Evolutionary conservation across 805 yeast species (phyloP), one percentile per base, ranked within the genome.

Genomic region (Candida nanaspora): DNA sequence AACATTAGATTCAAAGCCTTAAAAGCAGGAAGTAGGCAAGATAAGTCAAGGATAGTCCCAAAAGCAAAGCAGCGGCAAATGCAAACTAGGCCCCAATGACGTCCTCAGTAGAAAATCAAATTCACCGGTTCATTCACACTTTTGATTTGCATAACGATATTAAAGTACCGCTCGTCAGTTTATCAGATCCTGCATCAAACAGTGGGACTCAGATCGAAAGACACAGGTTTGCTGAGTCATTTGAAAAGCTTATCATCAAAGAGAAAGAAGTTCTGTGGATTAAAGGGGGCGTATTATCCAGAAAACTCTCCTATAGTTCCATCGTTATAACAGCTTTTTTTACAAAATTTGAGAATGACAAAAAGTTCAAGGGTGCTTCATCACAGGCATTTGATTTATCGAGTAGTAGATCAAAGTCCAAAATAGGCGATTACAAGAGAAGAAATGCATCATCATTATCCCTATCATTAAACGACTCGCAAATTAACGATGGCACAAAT

Each of bases 271-370:
- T 73, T 15, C 52, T 62, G 32, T 72, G 81, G 66, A 60, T 71
- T 34, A 62, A 67, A 39, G 82, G 82, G 11, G 74, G 72, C 4
- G 48, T 69, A 5, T 53, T 78, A 10, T 56, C 73, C 15, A 65
- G 79, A 35, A 72, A 67, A 42, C 62, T 82, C 43, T 58, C 61
- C 4, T 79, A 68, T 48, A 75, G 72, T 10, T 69, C 71, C 10
- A 70, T 68, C 16, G 66, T 86, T 1, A 52, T 80, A 6, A 63
- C 70, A 39, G 86, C 93, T 13, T 73, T 80, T 14, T 81, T 80
- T 46, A 76, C 85, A 0, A 55, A 58, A 3, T 82, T 86, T 54
- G 61, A 56, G 45, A 32, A 52, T 46, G 11, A 45, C 47, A 1
- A 30, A 40, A 16, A 46, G 44, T 29, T 46, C 35, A n/a, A 34